A percentile compares a stretch with the other conserved stretches of the same genome.
Conservation (phyloP, 2,329 filamentous ascomycete species). For the Venturiaceae sp. region DNA sequence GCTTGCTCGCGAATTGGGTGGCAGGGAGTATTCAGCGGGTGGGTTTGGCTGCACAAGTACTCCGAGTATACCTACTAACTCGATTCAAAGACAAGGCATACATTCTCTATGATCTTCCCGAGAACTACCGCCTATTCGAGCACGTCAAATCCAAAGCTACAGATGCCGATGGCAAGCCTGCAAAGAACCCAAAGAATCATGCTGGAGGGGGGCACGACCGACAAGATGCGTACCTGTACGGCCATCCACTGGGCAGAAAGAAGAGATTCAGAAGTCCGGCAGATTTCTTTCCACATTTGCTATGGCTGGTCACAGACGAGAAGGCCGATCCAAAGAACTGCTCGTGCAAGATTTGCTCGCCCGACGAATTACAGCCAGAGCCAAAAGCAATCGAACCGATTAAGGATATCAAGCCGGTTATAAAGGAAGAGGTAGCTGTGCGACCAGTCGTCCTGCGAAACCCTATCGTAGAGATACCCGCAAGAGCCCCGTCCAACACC, state of each 20-base stretch:
- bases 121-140: constrained; percentile 48
- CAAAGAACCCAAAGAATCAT: constrained; percentile 39
- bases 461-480: constrained; percentile 18
- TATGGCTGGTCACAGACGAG: constrained; percentile 46
- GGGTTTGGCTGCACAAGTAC: not conserved
- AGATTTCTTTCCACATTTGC: constrained; percentile 50
- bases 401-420: constrained; percentile 13
- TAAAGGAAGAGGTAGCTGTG: not conserved
- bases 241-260: constrained; percentile 45
- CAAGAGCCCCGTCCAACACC: constrained; percentile 14
- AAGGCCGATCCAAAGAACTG: constrained; percentile 45
- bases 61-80: not conserved
- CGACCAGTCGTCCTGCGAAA: not conserved
- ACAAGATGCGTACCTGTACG: constrained; percentile 52
- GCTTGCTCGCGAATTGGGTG: constrained; percentile 42
- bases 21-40: constrained; percentile 5
- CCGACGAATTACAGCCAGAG: constrained; percentile 37
- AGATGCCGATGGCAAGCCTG: constrained; percentile 27
- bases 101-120: constrained; percentile 44
- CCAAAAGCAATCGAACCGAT: constrained; percentile 10
- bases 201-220: constrained; percentile 42
- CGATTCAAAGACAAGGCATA: constrained; percentile 26
- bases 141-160: constrained; percentile 43
- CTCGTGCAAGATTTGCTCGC: constrained; percentile 47
- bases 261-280: constrained; percentile 49